phyloP scores from a whole-genome alignment of 345 rosid genomes.

The Orychophragmus violaceus region DNA sequence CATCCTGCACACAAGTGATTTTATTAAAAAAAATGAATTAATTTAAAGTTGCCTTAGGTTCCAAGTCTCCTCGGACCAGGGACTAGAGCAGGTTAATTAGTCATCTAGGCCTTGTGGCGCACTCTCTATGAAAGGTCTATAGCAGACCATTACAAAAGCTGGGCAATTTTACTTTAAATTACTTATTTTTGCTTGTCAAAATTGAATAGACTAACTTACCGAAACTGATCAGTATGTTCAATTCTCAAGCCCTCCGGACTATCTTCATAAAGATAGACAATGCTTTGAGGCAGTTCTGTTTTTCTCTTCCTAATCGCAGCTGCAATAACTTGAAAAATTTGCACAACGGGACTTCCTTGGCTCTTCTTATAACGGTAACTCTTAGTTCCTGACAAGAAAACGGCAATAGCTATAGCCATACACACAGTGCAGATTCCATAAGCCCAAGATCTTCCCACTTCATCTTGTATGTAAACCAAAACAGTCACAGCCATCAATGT shows the following conservation, averaged over 20 bases:
- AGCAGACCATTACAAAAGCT: not conserved
- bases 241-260: constrained; percentile 40
- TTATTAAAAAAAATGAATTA: not conserved
- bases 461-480: constrained; percentile 57
- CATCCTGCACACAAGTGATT: constrained; percentile 28
- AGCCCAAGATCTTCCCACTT: constrained; percentile 55
- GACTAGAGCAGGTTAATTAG: not conserved
- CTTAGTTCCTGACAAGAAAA: constrained; percentile 54
- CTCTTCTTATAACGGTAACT: constrained; percentile 71
- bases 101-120: not conserved
- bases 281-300: constrained; percentile 37
- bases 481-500: constrained; percentile 52
- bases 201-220: constrained; percentile 29
- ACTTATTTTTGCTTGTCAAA: not conserved
- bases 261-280: constrained; percentile 46
- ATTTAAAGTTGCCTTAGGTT: not conserved
- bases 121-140: not conserved
- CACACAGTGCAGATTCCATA: constrained; percentile 53
- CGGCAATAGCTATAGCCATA: constrained; percentile 46
- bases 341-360: constrained; percentile 70
- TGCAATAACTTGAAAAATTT: constrained; percentile 59
- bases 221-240: constrained; percentile 53
- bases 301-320: constrained; percentile 57
- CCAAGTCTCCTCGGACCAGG: not conserved
- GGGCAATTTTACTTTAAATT: not conserved